Base-by-base conservation (phyloP, 2,329 filamentous ascomycete genomes). In the Phoma sp. region DNA sequence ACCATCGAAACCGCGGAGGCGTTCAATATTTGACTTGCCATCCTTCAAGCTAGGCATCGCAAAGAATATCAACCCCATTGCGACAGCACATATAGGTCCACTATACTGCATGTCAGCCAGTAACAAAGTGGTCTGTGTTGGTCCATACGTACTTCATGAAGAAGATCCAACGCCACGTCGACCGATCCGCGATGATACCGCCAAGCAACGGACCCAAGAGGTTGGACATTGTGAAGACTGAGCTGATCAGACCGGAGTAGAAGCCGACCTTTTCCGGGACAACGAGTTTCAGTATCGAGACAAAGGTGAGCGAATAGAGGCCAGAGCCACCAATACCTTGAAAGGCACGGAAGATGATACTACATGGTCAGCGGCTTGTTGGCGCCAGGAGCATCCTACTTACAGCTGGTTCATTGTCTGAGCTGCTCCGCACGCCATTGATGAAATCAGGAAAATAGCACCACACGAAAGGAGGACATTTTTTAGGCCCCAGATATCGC, bases 311-410 rank as follows among this genome's bases (percentile, higher is more conserved):
- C 4, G 77, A 75, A 55, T 79, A 80, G n/a, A 80, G 77, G 0
- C 78, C 79, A 1, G 78, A 80, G 8, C 74, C 79, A 7, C 79
- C 79, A 1, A 81, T 69, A 7, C 80, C 79, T 61, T 82, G 79
- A 11, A 73, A 66, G 7, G 71, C 70, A 9, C 70, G 71, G 38
- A 73, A 72, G 3, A 73, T 58, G 47, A 80, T 77, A 9, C 67
- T 71, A 25, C 3, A 32, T 4, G 22, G 50, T 63, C 40, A 65
- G 58, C 33, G 10, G 14, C 7, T 27, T 18, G 23, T 33, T 27
- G 3, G 30, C 41, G 18, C 41, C 8, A 30, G 6, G 24, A n/a
- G 38, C n/a, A n/a, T 3, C 35, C 9, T 14, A 51, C 61, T 22
- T 64, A 70, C 68, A 72, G 45, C 42, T 70, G 69, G 37, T 52